Conservation (phyloP, 768 basidiomycete species). For the Xerocomellus dryophilus region DNA sequence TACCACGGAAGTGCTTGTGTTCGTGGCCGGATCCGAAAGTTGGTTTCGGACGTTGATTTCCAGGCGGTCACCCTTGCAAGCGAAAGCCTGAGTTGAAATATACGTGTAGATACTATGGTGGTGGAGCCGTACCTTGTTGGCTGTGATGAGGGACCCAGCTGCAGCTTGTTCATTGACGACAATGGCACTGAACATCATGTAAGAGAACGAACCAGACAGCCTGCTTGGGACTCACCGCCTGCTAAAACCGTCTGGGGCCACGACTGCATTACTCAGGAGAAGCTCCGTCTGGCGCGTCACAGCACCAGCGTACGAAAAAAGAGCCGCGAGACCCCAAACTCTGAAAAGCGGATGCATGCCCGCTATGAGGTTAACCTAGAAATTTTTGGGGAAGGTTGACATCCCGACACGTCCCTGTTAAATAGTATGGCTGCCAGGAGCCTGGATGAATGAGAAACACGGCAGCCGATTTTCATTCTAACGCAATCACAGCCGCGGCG, state of each 20-base stretch:
- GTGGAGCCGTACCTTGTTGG: slow-evolving; percentile 32
- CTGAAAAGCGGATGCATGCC: slow-evolving; percentile 15
- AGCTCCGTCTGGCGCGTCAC: slow-evolving; percentile 23
- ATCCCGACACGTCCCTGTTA: neutral
- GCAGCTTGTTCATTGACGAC: slow-evolving; percentile 40
- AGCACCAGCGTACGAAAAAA: slow-evolving; percentile 10
- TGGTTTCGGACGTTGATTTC: slow-evolving; percentile 41
- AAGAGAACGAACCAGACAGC: neutral
- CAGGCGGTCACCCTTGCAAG: slow-evolving; percentile 37
- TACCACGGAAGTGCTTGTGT: slow-evolving; percentile 42
- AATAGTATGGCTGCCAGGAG: neutral
- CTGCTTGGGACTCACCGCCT: slow-evolving; percentile 22
- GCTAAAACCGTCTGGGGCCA: slow-evolving; percentile 43
- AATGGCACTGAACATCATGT: slow-evolving; percentile 31
- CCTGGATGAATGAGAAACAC: too few species aligned
- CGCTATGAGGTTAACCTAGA: neutral
- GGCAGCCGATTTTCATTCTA: too few species aligned
- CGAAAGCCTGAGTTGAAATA: neutral
- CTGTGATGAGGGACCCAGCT: slow-evolving; percentile 41
- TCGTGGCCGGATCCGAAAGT: slow-evolving; percentile 38
- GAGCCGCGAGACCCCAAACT: slow-evolving; percentile 3
- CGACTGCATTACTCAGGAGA: slow-evolving; percentile 37
- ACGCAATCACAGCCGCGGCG: neutral
- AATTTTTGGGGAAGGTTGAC: neutral
- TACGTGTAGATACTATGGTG: neutral